A percentile compares a stretch with the other conserved stretches of the same genome.
These are phyloP conservation scores for Pleurotus salmoneostramineus DNA, from an alignment of 768 basidiomycete species.

Conservation along the genomic window DNA sequence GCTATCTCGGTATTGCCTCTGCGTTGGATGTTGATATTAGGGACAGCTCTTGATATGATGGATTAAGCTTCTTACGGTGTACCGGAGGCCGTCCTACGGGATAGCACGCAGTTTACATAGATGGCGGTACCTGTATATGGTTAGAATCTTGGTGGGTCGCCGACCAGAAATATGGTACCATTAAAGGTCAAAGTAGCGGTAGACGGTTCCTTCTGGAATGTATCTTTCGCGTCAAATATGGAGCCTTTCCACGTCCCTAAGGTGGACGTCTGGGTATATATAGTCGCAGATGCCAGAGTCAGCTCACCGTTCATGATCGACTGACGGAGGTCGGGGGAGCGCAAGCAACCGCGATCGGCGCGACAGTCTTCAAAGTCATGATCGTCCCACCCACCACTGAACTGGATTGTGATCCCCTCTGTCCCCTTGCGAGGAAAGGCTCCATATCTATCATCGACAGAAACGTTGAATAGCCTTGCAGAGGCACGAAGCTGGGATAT, in stretches of 20 bases:
- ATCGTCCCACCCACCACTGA: neutral
- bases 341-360: neutral
- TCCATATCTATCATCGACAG: neutral
- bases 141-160: neutral
- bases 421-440: neutral
- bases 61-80: too few species aligned
- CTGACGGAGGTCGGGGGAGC: neutral
- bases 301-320: neutral
- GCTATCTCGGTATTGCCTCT: neutral
- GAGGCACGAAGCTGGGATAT: neutral
- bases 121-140: neutral
- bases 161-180: neutral
- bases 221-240: neutral
- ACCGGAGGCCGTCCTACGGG: neutral
- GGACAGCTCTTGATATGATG: too few species aligned
- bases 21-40: too few species aligned
- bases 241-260: neutral
- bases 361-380: neutral
- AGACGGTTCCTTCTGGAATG: neutral
- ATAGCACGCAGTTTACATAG: neutral
- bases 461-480: neutral
- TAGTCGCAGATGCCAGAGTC: too few species aligned
- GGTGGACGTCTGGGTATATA: neutral
- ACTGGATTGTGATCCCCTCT: neutral
- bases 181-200: neutral